These are phyloP conservation scores for Penicillium soppii DNA, from an alignment of 495 filamentous ascomycete genomes.

Conservation along the genomic window DNA sequence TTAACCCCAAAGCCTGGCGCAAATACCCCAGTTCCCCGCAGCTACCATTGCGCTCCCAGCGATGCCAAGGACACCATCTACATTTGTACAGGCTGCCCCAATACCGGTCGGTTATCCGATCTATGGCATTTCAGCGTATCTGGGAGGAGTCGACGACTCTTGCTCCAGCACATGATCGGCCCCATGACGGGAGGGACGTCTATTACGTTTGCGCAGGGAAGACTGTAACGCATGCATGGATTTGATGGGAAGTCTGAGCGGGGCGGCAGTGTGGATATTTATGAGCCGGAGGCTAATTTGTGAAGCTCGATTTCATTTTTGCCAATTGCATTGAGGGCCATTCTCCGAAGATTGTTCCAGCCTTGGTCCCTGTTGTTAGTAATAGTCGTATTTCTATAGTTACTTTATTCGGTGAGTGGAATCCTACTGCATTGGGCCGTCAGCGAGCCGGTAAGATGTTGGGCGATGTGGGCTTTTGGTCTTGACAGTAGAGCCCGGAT, in stretches of 20 bases:
- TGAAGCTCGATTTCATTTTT: slow-evolving; percentile 47
- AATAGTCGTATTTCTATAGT: slow-evolving; percentile 59
- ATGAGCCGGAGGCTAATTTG: slow-evolving; percentile 27
- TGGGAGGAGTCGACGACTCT: slow-evolving; percentile 59
- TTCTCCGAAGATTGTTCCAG: slow-evolving; percentile 44
- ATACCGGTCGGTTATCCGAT: slow-evolving; percentile 58
- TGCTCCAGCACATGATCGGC: slow-evolving; percentile 59
- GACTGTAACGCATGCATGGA: slow-evolving; percentile 71
- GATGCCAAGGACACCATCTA: slow-evolving; percentile 58
- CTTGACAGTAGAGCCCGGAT: slow-evolving; percentile 53
- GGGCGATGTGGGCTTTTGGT: slow-evolving; percentile 73
- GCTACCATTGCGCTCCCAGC: slow-evolving; percentile 46
- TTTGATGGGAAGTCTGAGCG: slow-evolving; percentile 65
- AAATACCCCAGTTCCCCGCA: slow-evolving; percentile 38
- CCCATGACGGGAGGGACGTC: slow-evolving; percentile 61
- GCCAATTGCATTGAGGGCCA: slow-evolving; percentile 42
- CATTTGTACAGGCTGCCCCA: slow-evolving; percentile 69
- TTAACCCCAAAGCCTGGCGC: slow-evolving; percentile 11
- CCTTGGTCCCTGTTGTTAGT: slow-evolving; percentile 45
- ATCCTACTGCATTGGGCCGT: slow-evolving; percentile 61
- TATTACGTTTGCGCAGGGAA: slow-evolving; percentile 54
- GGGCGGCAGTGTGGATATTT: slow-evolving; percentile 65
- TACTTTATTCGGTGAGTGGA: slow-evolving; percentile 66
- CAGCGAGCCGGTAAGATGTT: slow-evolving; percentile 67
- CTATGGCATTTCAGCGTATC: slow-evolving; percentile 70